Conservation (phyloP, 2,329 filamentous ascomycete genomes). For the Madurella fahalii region DNA sequence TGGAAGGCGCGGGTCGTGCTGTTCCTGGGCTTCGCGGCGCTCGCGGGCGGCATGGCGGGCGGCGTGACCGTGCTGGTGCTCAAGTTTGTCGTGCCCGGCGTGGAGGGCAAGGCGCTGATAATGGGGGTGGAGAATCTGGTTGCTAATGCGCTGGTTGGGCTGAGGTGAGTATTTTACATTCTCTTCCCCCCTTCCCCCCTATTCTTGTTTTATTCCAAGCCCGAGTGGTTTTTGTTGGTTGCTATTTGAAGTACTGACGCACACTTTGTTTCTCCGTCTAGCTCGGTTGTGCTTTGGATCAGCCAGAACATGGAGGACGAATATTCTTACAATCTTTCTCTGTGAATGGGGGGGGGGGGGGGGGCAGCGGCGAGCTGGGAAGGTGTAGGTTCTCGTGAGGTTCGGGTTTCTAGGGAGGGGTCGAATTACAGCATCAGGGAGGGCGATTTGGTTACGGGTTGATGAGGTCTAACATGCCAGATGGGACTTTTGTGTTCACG, state of each 20-base stretch:
- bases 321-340: slow-evolving; percentile 63
- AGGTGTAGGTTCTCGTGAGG: neutral
- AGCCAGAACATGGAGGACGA: slow-evolving; percentile 72
- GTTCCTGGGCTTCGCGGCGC: slow-evolving; percentile 61
- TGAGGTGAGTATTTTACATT: slow-evolving; percentile 50
- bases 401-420: neutral
- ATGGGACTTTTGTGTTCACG: neutral
- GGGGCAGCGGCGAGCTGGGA: neutral
- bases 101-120: slow-evolving; percentile 55
- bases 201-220: neutral
- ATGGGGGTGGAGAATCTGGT: slow-evolving; percentile 66
- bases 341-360: slow-evolving; percentile 37
- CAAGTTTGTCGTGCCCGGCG: slow-evolving; percentile 56
- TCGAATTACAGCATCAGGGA: neutral
- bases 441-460: neutral
- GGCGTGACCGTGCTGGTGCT: slow-evolving; percentile 65
- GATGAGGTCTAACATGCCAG: neutral
- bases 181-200: slow-evolving; percentile 1
- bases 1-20: slow-evolving; percentile 67
- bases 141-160: slow-evolving; percentile 59
- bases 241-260: no score
- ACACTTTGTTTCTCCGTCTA: slow-evolving; percentile 24
- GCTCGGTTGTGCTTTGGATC: slow-evolving; percentile 62
- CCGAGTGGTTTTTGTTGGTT: neutral
- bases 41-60: slow-evolving; percentile 65